phyloP scores from a whole-genome alignment of 768 basidiomycete genomes.

The Rhizopogon vinicolor region DNA sequence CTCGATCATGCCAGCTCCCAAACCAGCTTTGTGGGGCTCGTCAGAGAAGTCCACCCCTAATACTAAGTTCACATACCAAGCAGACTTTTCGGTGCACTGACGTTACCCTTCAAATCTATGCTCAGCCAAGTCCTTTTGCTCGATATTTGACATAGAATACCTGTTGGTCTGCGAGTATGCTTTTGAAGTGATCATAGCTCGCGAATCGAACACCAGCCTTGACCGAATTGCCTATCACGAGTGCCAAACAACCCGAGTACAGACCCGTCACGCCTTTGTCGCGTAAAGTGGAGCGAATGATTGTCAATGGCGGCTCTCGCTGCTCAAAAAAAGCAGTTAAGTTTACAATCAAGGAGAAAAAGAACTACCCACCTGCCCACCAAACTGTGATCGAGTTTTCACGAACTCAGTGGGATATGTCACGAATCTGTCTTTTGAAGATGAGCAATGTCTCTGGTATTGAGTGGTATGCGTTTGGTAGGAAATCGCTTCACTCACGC shows the following conservation, averaged over 20 bases:
- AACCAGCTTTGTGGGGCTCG: conserved; percentile 44
- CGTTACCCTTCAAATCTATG: conserved; percentile 64
- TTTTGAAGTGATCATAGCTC: conserved; percentile 91
- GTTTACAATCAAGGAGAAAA: neutral
- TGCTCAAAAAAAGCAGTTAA: conserved; percentile 15
- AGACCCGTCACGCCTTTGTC: conserved; percentile 77
- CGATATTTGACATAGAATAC: conserved; percentile 32
- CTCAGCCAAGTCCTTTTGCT: neutral
- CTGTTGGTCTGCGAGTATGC: conserved; percentile 73
- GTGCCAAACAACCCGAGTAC: conserved; percentile 90
- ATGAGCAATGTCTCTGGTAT: conserved; percentile 5
- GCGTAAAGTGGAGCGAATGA: conserved; percentile 69
- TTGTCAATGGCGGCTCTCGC: conserved; percentile 68
- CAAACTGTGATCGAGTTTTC: conserved; percentile 92
- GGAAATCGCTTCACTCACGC: conserved; percentile 50
- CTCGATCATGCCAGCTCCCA: conserved; percentile 89
- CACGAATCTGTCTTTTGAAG: conserved; percentile 55
- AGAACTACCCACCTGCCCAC: conserved; percentile 52
- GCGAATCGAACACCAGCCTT: conserved; percentile 98
- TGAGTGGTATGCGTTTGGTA: no score
- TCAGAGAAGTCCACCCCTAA: neutral
- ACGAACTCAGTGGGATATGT: conserved; percentile 92
- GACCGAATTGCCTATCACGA: conserved; percentile 84
- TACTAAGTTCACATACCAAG: conserved; percentile 47
- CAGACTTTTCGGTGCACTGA: conserved; percentile 81